Evolutionary conservation across 2,329 filamentous ascomycete genomes (phyloP), one percentile per base, ranked within the genome.

Genomic region (Colletotrichum lentis): DNA sequence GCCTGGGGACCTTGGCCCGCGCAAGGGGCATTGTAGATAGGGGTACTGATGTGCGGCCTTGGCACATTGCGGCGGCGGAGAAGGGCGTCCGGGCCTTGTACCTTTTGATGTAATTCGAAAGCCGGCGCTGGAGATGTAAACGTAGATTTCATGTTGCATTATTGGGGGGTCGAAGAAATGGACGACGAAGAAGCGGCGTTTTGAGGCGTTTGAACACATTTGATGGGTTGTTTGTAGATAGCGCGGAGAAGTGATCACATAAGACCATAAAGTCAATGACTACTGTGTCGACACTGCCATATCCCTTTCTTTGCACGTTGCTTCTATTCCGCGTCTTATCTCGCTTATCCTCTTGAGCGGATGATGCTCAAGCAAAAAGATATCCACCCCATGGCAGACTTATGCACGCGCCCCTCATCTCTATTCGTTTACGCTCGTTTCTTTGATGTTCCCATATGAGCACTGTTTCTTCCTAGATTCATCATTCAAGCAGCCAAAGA

Each of bases 31-130:
- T 90, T 73, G 81, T 88, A 74, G 84, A 88, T 73, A 78, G 83
- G 69, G 81, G 88, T 62, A 83, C 80, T 56, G 88, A 89, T 74
- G 83, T 88, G n/a, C 80, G 91, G 73, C 92, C 92, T 20, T 93
- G 92, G 90, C 92, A 95, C 81, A 81, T 95, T 68, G 90, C 88
- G 14, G 90, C 87, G 20, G 91, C 89, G 2, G 85, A 91, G 77
- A 90, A 90, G 78, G 90, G 86, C 2, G 88, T 89, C 4, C 82
- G 86, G 75, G 89, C 85, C 22, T 77, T 95, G 74, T 88, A 88
- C 76, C 80, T 87, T 73, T 78, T 90, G 73, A 85, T 90, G 84
- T 92, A 80, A 85, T 57, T 55, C 6, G 50, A 54, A 63, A 56
- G 16, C 5, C 31, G 20, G 39, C 7, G 27, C 31, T 39, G 55